These are phyloP conservation scores for Fraxinus platypoda DNA, from an alignment of 305 asterid genomes.

Conservation along the genomic window DNA sequence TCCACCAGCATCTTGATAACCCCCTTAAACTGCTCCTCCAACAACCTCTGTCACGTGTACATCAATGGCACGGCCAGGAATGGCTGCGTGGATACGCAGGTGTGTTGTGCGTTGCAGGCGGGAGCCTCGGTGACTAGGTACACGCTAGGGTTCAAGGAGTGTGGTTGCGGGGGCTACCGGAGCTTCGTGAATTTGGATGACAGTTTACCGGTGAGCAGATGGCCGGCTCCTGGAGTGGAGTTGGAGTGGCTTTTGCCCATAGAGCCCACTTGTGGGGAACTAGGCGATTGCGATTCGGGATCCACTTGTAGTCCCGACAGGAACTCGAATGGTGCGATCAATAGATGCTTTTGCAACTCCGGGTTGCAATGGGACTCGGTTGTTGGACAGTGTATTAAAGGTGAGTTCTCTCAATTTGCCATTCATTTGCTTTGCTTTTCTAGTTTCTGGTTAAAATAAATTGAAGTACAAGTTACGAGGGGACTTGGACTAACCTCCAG, in stretches of 20 bases:
- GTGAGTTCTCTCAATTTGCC: conserved; percentile 27
- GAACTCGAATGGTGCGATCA: conserved; percentile 27
- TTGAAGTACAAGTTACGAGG: too few relatives aligned
- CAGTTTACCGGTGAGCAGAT: conserved; percentile 44
- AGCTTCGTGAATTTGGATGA: conserved; percentile 67
- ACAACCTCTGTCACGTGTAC: conserved; percentile 66
- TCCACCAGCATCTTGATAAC: conserved; percentile 25
- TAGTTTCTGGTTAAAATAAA: too few relatives aligned
- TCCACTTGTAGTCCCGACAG: conserved; percentile 61
- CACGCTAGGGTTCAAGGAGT: conserved; percentile 34
- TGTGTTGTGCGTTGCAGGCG: conserved; percentile 66
- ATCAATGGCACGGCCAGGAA: conserved; percentile 31
- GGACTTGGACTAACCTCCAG: too few relatives aligned
- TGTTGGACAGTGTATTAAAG: conserved; percentile 47
- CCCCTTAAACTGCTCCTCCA: conserved; percentile 60
- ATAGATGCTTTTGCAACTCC: conserved; percentile 64
- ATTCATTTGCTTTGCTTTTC: background rate
- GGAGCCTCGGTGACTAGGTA: conserved; percentile 74
- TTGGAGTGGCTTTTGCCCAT: conserved; percentile 68
- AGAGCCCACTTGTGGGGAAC: conserved; percentile 51
- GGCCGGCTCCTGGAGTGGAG: conserved; percentile 80
- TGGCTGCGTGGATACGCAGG: conserved; percentile 35
- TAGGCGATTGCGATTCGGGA: conserved; percentile 60
- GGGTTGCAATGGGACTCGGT: conserved; percentile 67
- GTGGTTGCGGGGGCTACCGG: conserved; percentile 70